A percentile compares a stretch with the other conserved stretches of the same genome.
Conservation (phyloP, 1,139 yeast genomes). For the Suhomyces kunorum region DNA sequence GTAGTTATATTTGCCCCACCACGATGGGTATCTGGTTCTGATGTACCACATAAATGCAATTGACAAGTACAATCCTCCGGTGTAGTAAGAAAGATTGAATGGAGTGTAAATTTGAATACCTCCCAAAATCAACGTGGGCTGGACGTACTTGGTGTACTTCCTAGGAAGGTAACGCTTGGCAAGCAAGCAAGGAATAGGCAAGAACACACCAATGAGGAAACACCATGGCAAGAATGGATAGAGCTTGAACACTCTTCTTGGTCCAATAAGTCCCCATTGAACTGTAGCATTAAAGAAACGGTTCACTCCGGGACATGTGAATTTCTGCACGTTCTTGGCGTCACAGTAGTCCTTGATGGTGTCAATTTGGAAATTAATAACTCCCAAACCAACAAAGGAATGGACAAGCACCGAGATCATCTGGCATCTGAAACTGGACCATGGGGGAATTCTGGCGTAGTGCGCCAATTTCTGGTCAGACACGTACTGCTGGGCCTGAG, state of each 20-base stretch:
- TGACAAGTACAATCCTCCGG: constrained; percentile 19
- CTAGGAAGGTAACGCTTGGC: constrained; percentile 25
- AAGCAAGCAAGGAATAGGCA: constrained; percentile 31
- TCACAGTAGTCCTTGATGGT: constrained; percentile 31
- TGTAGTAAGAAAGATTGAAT: constrained; percentile 21
- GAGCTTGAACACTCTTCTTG: constrained; percentile 32
- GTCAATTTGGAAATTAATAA: constrained; percentile 33
- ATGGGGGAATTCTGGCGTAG: constrained; percentile 37
- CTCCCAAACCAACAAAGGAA: constrained; percentile 27
- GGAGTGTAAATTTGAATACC: constrained; percentile 22
- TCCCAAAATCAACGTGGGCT: constrained; percentile 22
- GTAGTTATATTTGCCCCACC: constrained; percentile 25
- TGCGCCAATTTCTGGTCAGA: constrained; percentile 41
- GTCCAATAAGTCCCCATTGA: constrained; percentile 42
- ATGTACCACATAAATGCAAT: constrained; percentile 20
- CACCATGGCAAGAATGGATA: constrained; percentile 39
- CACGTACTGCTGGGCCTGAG: constrained; percentile 39
- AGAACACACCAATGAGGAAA: constrained; percentile 32
- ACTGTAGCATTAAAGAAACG: constrained; percentile 36
- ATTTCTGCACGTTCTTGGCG: constrained; percentile 28
- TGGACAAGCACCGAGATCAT: constrained; percentile 30
- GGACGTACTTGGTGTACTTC: constrained; percentile 16
- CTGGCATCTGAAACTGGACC: constrained; percentile 37
- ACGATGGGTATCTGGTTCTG: constrained; percentile 17
- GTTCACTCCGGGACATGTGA: constrained; percentile 37